phyloP scores from a whole-genome alignment of 2,329 filamentous ascomycete genomes.

The Chalara sp. region DNA sequence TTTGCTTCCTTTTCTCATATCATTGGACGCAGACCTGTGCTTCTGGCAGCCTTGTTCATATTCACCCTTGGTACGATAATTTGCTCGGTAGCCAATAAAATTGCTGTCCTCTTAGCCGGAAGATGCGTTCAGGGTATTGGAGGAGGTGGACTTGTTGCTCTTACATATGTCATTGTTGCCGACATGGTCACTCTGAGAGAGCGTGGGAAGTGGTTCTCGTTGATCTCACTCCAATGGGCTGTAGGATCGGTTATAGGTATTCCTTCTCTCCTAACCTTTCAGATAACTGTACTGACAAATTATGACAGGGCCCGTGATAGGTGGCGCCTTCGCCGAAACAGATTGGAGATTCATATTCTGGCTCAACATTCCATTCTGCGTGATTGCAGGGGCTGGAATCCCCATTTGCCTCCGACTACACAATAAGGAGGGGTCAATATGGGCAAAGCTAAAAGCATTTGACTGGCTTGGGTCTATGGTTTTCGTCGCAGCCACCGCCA shows the following conservation, averaged over 20 bases:
- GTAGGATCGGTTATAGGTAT: slow-evolving; percentile 18
- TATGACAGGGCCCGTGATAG: slow-evolving; percentile 27
- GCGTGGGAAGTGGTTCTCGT: slow-evolving; percentile 29
- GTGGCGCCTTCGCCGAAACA: slow-evolving; percentile 34
- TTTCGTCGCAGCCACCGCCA: slow-evolving; percentile 51
- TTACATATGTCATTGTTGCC: slow-evolving; percentile 36
- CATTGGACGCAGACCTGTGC: slow-evolving; percentile 10
- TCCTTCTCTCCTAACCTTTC: not conserved
- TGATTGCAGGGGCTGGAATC: slow-evolving; percentile 12
- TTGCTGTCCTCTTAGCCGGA: slow-evolving; percentile 22
- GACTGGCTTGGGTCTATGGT: slow-evolving; percentile 57
- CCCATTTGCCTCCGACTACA: slow-evolving; percentile 18
- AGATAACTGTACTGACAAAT: not conserved
- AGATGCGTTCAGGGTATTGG: slow-evolving; percentile 39
- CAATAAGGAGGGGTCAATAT: slow-evolving; percentile 14
- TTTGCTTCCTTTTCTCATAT: slow-evolving; percentile 10
- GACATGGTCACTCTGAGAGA: slow-evolving; percentile 35
- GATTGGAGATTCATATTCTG: slow-evolving; percentile 24
- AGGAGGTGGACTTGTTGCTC: slow-evolving; percentile 38
- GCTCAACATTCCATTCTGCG: slow-evolving; percentile 19
- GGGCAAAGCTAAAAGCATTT: slow-evolving; percentile 27
- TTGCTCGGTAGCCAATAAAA: slow-evolving; percentile 20
- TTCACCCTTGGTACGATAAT: slow-evolving; percentile 20
- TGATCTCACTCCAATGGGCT: slow-evolving; percentile 20
- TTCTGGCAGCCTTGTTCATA: slow-evolving; percentile 6